These are phyloP conservation scores for Austroboletus festivus DNA, from an alignment of 768 basidiomycete species.

Conservation along the genomic window DNA sequence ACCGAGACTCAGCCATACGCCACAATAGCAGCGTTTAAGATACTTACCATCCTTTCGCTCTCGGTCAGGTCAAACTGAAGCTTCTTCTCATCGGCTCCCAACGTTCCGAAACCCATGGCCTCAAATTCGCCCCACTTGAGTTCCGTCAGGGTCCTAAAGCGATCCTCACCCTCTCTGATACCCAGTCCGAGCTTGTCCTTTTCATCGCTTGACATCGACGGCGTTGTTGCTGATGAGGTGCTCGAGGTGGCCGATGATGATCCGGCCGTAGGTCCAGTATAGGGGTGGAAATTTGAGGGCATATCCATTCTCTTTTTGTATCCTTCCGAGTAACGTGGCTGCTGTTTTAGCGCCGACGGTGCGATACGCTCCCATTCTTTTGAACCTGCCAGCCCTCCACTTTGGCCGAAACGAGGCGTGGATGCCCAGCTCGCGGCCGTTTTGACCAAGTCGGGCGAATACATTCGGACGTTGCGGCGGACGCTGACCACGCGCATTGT, in stretches of 20 bases:
- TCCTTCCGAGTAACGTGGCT: conserved; percentile 68
- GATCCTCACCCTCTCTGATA: conserved; percentile 53
- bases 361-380: conserved; percentile 80
- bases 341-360: conserved; percentile 54
- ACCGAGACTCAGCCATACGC: conserved; percentile 7
- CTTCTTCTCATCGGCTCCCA: conserved; percentile 56
- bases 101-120: conserved; percentile 68
- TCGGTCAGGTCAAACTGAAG: conserved; percentile 93
- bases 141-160: conserved; percentile 79
- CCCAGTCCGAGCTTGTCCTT: conserved; percentile 32
- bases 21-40: background rate
- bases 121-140: conserved; percentile 93
- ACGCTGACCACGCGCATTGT: conserved; percentile 77
- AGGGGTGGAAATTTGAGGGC: conserved; percentile 56
- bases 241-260: conserved; percentile 44
- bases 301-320: conserved; percentile 79
- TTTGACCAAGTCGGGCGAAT: conserved; percentile 81
- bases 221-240: conserved; percentile 33
- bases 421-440: conserved; percentile 51
- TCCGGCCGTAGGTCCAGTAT: conserved; percentile 27
- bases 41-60: conserved; percentile 62
- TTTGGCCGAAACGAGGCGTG: conserved; percentile 25
- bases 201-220: conserved; percentile 31
- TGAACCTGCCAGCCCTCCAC: conserved; percentile 46
- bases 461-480: conserved; percentile 80